Evolutionary conservation across 176 grass and related monocot genomes (phyloP), one percentile per base, ranked within the genome.

Genomic region (Paspalum notatum): DNA sequence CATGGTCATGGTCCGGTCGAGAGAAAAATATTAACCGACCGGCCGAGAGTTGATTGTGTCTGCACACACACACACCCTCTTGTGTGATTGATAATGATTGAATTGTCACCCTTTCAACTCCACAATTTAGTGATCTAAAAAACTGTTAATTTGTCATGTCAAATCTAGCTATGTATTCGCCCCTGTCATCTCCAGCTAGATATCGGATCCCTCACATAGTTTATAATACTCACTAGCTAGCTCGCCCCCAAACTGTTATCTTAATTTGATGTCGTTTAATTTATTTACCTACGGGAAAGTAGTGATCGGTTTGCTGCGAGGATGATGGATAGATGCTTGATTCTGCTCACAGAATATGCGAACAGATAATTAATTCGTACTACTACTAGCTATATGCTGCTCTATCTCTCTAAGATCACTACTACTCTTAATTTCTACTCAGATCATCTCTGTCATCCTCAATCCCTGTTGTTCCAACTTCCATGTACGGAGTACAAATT

Each of bases 1-100:
- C 2, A 61, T 37, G 58, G 59, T n/a, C n/a, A n/a, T n/a, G n/a
- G n/a, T n/a, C n/a, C n/a, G n/a, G n/a, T 58, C 1, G 66, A 16
- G 77, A 80, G 55, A 86, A 73, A 86, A 90, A 60, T 82, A 90
- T 67, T 82, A 68, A 86, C 73, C 78, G 83, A 90, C 88, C 83
- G 86, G 60, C 83, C 82, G 78, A 78, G 85, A 59, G 45, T 90
- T 80, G 2, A 0, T 37, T 38, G 38, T 50, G 66, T 82, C 22
- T 10, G 16, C 25, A 14, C 20, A 59, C 5, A 43, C 12, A 27
- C 48, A 14, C 45, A 0, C 15, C 15, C 8, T 10, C 65, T 57
- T 42, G 62, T 63, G 90, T 85, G 90, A 85, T 85, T 85, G 82
- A 91, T 25, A 79, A 79, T 82, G 90, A 88, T 85, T 88, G 89